Base-by-base conservation (phyloP, 2,329 filamentous ascomycete genomes). In the Emericellopsis atlantica region DNA sequence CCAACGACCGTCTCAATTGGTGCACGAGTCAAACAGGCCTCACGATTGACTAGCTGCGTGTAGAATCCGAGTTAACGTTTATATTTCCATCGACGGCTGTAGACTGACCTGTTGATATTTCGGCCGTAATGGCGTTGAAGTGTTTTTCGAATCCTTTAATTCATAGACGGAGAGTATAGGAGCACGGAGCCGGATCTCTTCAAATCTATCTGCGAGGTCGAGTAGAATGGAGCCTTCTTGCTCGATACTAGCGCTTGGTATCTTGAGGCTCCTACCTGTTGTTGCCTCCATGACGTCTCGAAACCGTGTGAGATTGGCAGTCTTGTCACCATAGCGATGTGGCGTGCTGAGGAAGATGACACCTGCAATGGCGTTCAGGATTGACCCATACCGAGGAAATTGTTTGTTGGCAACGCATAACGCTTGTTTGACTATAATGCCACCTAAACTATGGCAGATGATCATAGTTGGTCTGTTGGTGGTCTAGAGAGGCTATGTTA, bases 311-410 rank as follows among this genome's bases (percentile, higher is more conserved):
- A 38, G 38, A 14, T 14, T 39, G 6, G 26, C 16, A 15, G 10
- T 10, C 15, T 42, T 37, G 34, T 42, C 40, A 9, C 26, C 29
- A 29, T 32, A 39, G n/a, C 36, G 40, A 39, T 42, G 40, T 21
- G 40, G 40, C 4, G 40, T 42, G 40, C 40, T 42, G n/a, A 42
- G 31, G 31, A 42, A 42, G 16, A 39, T 21, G 4, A 42, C 18
- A 7, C 40, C 40, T 24, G 31, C 40, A 11, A 42, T 42, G 9
- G 36, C 40, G 15, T 34, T 42, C 6, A 42, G 24, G n/a, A 38
- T 38, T 5, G 36, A 39, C 32, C 16, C 40, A n/a, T 42, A 42
- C 12, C 40, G 35, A 15, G 24, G 12, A 23, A 42, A 34, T 18
- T 42, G 40, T 15, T 42, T 38, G 18, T 38, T 39, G 6, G 40